These are phyloP conservation scores for Galerina marginata DNA, from an alignment of 768 basidiomycete species.

Conservation along the genomic window DNA sequence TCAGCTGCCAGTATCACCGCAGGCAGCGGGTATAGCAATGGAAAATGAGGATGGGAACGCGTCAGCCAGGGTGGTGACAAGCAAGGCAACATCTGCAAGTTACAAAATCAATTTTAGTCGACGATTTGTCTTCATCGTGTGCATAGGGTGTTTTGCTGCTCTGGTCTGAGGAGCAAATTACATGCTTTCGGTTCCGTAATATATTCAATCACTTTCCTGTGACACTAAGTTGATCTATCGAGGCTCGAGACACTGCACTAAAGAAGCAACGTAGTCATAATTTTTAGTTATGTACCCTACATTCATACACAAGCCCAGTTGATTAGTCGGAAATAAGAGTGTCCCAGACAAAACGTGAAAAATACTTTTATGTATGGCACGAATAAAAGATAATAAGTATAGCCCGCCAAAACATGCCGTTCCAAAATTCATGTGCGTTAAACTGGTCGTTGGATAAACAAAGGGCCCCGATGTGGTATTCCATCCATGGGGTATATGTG, in stretches of 20 bases:
- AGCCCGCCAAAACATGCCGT: no score
- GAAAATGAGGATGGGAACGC: background rate
- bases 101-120: background rate
- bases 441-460: no score
- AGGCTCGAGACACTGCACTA: background rate
- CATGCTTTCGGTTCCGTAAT: no score
- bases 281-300: background rate
- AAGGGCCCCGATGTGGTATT: no score
- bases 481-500: no score
- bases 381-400: no score
- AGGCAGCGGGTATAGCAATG: background rate
- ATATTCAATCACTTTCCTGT: background rate
- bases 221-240: background rate
- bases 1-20: background rate
- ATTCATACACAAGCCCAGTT: no score
- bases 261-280: background rate
- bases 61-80: background rate
- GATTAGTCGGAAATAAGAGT: no score
- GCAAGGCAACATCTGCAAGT: background rate
- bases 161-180: background rate
- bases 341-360: no score
- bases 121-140: background rate
- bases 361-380: no score
- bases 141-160: background rate
- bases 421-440: no score